Evolutionary conservation across 352 stramenopile species (phyloP).

Genomic region (Nannochloropsis limnetica): DNA sequence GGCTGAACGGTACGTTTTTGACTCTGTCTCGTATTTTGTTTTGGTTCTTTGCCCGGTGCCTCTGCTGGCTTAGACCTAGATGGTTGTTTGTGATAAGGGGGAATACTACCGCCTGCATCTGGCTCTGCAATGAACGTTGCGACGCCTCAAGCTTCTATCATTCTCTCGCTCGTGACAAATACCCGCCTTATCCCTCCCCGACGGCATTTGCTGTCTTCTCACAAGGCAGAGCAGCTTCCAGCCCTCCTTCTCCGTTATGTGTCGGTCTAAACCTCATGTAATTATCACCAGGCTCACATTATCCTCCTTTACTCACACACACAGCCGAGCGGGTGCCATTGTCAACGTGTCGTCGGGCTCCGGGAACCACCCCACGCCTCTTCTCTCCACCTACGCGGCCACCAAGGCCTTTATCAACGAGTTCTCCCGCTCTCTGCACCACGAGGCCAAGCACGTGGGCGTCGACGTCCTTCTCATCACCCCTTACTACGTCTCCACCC

Average conservation of each 20-base stretch:
- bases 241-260: not conserved
- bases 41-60: not conserved
- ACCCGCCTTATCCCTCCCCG: too few species aligned
- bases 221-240: not conserved
- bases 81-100: not conserved
- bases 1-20: slow-evolving; percentile 52
- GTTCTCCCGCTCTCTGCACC: slow-evolving; percentile 81
- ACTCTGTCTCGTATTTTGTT: not conserved
- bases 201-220: not conserved
- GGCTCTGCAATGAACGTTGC: not conserved
- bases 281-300: not conserved
- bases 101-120: not conserved
- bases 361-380: slow-evolving; percentile 79
- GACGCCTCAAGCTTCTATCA: not conserved
- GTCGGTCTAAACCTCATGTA: not conserved
- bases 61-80: not conserved
- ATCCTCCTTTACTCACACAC: slow-evolving; percentile 2
- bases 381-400: slow-evolving; percentile 86
- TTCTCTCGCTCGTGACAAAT: not conserved
- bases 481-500: slow-evolving; percentile 38
- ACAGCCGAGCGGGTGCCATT: slow-evolving; percentile 81
- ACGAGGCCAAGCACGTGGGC: not conserved
- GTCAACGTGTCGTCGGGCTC: slow-evolving; percentile 91
- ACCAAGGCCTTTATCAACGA: slow-evolving; percentile 89
- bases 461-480: slow-evolving; percentile 35